Evolutionary conservation across 768 basidiomycete genomes (phyloP).

Genomic region (Amanita subjunquillea): DNA sequence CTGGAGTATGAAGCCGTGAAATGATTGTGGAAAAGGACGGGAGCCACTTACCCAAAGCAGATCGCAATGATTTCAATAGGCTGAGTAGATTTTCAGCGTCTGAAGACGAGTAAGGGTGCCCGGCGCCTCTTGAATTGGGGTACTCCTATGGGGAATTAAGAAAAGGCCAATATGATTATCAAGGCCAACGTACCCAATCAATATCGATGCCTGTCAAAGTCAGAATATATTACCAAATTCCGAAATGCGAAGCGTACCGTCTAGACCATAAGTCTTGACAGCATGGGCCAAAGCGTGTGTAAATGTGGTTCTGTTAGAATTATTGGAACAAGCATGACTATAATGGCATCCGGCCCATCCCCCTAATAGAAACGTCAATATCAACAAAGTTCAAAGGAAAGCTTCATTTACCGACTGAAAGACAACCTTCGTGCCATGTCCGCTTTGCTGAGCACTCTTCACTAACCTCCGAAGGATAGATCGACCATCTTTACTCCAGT

Average conservation of each 20-base stretch:
- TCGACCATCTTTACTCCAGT: constrained; percentile 40
- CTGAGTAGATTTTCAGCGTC: constrained; percentile 58
- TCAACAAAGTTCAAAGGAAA: constrained; percentile 6
- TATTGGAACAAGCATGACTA: constrained; percentile 44
- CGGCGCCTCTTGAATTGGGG: constrained; percentile 52
- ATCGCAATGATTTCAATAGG: constrained; percentile 49
- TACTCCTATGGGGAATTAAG: constrained; percentile 41
- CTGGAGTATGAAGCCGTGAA: constrained; percentile 11
- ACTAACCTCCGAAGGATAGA: constrained; percentile 49
- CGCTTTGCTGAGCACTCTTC: constrained; percentile 40
- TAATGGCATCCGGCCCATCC: constrained; percentile 71
- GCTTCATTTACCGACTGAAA: constrained; percentile 48
- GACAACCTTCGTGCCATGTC: constrained; percentile 52
- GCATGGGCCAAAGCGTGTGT: constrained; percentile 42
- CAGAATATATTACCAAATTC: background rate
- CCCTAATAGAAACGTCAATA: constrained; percentile 22
- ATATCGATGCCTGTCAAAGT: constrained; percentile 26
- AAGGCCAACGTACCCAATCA: constrained; percentile 38
- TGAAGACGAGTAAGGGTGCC: constrained; percentile 46
- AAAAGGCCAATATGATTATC: background rate
- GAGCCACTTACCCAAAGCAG: constrained; percentile 31
- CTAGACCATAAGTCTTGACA: constrained; percentile 50
- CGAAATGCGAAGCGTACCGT: constrained; percentile 39
- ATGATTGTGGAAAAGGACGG: no score
- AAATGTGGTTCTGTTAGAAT: constrained; percentile 43